Base-by-base conservation (phyloP, 148 eudicot species). In the Tetragonia tetragonoides region DNA sequence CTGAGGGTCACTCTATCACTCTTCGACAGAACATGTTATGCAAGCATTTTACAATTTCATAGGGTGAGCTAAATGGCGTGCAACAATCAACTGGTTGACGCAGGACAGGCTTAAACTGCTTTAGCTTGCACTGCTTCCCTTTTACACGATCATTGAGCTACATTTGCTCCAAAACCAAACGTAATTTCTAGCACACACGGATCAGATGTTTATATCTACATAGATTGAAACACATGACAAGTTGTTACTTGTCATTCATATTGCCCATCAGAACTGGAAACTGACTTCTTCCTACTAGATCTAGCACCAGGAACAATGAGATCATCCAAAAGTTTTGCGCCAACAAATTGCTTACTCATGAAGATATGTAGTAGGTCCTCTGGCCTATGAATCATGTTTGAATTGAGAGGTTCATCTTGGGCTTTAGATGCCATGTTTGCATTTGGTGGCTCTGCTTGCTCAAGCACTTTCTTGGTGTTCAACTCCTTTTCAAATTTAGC, bases 401-500 rank as follows among this genome's bases (percentile, higher is more conserved):
- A 6, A 42, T 42, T 68, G 72, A 68, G 7, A 49, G 53, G 53
- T 10, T 9, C 24, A n/a, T 21, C 18, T n/a, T 39, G 3, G 6
- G 42, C 20, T 62, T 72, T 40, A 14, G 63, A 60, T 59, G 11
- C 28, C 6, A 20, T 6, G 28, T 53, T 65, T 37, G 42, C 68
- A 3, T 10, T 65, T 38, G 42, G 64, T 21, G 39, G 23, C 38
- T 53, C 66, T 77, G 46, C 70, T 66, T 77, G 64, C 34, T 37
- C 64, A 49, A 57, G 34, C 5, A 39, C 15, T 37, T 66, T 68
- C 62, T 34, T 66, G 10, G 73, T 37, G 65, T 14, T 63, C 23
- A 80, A 68, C 63, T 80, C 78, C 74, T 69, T 34, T 56, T 74
- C 74, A 57, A 80, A 74, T 46, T 74, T 68, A n/a, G 74, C 78